These are phyloP conservation scores for Elsinoe arachidis DNA, from an alignment of 2,329 filamentous ascomycete species.

Conservation along the genomic window DNA sequence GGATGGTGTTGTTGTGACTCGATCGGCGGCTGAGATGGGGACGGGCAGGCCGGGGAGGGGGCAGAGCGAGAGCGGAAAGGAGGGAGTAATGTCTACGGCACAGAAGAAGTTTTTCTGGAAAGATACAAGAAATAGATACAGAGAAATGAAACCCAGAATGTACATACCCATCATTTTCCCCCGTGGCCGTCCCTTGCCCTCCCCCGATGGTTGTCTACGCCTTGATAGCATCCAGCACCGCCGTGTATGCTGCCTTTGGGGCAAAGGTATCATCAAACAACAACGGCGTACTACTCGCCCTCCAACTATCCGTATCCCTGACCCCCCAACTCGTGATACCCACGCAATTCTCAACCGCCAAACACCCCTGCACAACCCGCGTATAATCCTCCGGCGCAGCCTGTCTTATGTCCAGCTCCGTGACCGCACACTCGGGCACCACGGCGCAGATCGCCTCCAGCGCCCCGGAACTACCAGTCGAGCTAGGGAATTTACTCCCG, in stretches of 20 bases:
- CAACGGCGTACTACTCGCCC: slow-evolving; percentile 29
- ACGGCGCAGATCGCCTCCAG: slow-evolving; percentile 46
- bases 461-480: slow-evolving; percentile 39
- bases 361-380: slow-evolving; percentile 47
- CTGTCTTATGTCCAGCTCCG: slow-evolving; percentile 58
- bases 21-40: neutral
- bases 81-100: slow-evolving; percentile 5
- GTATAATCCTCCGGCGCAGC: slow-evolving; percentile 50
- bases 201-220: neutral
- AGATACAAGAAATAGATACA: neutral
- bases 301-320: slow-evolving; percentile 37
- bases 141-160: neutral
- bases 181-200: neutral
- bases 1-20: neutral
- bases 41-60: neutral
- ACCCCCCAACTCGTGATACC: slow-evolving; percentile 57
- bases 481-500: slow-evolving; percentile 28
- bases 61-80: neutral
- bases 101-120: neutral
- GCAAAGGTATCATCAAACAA: slow-evolving; percentile 35
- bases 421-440: slow-evolving; percentile 51
- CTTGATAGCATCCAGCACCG: slow-evolving; percentile 19
- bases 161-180: neutral
- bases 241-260: slow-evolving; percentile 35
- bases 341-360: slow-evolving; percentile 51